phyloP scores from a whole-genome alignment of 2,329 filamentous ascomycete genomes.

The Colletotrichum camelliae region DNA sequence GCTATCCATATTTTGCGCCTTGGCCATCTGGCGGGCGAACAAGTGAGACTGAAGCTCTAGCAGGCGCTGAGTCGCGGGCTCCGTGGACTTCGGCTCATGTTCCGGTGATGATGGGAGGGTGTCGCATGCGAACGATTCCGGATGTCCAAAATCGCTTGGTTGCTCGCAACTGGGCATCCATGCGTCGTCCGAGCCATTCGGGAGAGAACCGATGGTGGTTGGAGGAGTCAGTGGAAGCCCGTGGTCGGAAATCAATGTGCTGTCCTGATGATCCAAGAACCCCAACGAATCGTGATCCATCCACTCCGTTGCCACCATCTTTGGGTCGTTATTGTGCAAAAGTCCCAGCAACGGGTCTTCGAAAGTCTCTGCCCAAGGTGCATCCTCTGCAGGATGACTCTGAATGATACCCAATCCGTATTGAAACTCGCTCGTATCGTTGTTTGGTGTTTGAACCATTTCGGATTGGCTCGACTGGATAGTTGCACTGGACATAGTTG shows the following conservation, averaged over 20 bases:
- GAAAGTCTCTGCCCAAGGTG: slow-evolving; percentile 1
- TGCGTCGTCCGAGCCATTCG: neutral
- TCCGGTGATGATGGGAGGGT: neutral
- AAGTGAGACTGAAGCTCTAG: neutral
- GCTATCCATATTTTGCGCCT: neutral
- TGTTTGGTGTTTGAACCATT: neutral
- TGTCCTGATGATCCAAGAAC: neutral
- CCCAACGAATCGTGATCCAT: slow-evolving; percentile 3
- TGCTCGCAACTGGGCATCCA: slow-evolving; percentile 3
- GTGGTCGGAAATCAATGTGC: neutral
- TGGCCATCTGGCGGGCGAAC: neutral
- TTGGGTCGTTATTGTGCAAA: neutral
- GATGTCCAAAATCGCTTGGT: neutral
- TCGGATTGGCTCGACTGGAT: neutral
- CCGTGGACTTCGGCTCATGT: neutral
- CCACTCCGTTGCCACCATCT: slow-evolving; percentile 1
- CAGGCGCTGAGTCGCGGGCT: neutral
- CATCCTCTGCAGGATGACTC: neutral
- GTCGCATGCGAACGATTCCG: neutral
- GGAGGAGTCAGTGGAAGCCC: slow-evolving; percentile 5
- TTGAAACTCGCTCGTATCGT: slow-evolving; percentile 8
- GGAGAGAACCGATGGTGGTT: neutral
- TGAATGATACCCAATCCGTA: slow-evolving; percentile 1
- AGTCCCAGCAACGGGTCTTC: slow-evolving; percentile 7
- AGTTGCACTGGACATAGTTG: slow-evolving; percentile 10